Conservation (phyloP, 2,329 filamentous ascomycete genomes). For the Mollisiaceae sp. region DNA sequence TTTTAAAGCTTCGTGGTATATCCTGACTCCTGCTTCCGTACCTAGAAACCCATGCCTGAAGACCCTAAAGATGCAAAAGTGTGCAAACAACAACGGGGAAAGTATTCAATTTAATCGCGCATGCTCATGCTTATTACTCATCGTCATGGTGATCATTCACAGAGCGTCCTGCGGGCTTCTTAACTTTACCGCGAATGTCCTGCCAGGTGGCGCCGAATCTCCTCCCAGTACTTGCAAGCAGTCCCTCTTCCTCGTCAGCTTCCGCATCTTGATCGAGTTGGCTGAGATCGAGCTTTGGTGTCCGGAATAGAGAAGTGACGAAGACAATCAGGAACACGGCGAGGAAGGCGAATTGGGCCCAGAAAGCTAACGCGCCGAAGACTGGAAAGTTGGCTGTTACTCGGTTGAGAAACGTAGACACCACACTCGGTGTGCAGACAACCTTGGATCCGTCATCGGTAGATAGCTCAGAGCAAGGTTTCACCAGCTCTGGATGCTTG, state of each 20-base stretch:
- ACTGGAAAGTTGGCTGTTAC: slow-evolving; percentile 94
- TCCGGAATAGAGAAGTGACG: slow-evolving; percentile 76
- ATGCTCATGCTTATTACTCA: slow-evolving; percentile 14
- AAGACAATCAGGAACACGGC: slow-evolving; percentile 84
- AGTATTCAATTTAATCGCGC: background rate
- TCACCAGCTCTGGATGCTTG: slow-evolving; percentile 71
- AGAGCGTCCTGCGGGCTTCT: slow-evolving; percentile 31
- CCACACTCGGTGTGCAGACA: slow-evolving; percentile 89
- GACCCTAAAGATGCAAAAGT: slow-evolving; percentile 10
- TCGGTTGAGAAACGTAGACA: slow-evolving; percentile 91
- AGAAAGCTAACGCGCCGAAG: slow-evolving; percentile 92
- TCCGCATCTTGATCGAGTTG: slow-evolving; percentile 89
- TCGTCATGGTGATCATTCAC: slow-evolving; percentile 33
- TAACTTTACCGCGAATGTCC: slow-evolving; percentile 67
- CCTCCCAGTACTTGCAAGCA: slow-evolving; percentile 82
- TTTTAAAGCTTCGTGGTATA: slow-evolving; percentile 19
- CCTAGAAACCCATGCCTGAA: background rate
- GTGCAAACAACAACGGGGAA: slow-evolving; percentile 12
- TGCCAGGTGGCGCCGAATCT: slow-evolving; percentile 88
- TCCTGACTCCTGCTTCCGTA: slow-evolving; percentile 18
- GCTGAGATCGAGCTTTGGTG: slow-evolving; percentile 76
- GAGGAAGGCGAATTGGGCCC: slow-evolving; percentile 93
- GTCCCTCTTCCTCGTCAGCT: slow-evolving; percentile 89
- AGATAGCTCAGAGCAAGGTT: slow-evolving; percentile 79
- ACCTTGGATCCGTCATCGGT: slow-evolving; percentile 72